Conservation (phyloP, 305 asterid genomes). For the Fraxinus platypoda region DNA sequence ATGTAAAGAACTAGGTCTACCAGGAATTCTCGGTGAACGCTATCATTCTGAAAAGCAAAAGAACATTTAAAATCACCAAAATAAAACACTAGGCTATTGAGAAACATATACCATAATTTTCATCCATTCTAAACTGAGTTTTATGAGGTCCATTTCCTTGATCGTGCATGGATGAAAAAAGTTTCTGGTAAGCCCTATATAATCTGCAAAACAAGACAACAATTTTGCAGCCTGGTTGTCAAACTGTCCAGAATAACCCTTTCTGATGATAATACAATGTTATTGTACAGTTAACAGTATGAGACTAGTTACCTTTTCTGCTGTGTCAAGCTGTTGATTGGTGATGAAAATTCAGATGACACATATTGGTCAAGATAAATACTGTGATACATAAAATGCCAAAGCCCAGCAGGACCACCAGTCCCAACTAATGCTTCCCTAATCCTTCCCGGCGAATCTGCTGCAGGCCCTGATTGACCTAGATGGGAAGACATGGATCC, state of each 20-base stretch:
- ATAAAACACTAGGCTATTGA: slow-evolving; percentile 6
- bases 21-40: slow-evolving; percentile 8
- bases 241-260: slow-evolving; percentile 11
- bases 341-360: slow-evolving; percentile 87
- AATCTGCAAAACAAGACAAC: slow-evolving; percentile 52
- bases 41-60: slow-evolving; percentile 7
- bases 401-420: slow-evolving; percentile 97
- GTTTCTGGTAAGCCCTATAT: slow-evolving; percentile 79
- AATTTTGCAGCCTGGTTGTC: not conserved
- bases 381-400: slow-evolving; percentile 96
- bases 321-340: slow-evolving; percentile 68
- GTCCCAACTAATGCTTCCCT: slow-evolving; percentile 48
- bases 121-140: slow-evolving; percentile 97
- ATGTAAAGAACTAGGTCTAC: not conserved
- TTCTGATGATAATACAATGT: not conserved
- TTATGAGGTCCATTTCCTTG: slow-evolving; percentile 80
- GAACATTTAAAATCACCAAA: not conserved
- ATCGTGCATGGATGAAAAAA: slow-evolving; percentile 85
- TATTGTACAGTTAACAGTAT: slow-evolving; percentile 14
- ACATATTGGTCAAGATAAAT: slow-evolving; percentile 84
- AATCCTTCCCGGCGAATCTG: slow-evolving; percentile 48
- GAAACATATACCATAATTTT: slow-evolving; percentile 67
- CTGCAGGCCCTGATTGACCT: slow-evolving; percentile 52
- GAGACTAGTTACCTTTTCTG: slow-evolving; percentile 65
- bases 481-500: slow-evolving; percentile 55